A percentile compares a stretch with the other conserved stretches of the same genome.
Evolutionary conservation across 1,284 basidiomycete genomes (phyloP).

Genomic region (Trichosporon sp.): DNA sequence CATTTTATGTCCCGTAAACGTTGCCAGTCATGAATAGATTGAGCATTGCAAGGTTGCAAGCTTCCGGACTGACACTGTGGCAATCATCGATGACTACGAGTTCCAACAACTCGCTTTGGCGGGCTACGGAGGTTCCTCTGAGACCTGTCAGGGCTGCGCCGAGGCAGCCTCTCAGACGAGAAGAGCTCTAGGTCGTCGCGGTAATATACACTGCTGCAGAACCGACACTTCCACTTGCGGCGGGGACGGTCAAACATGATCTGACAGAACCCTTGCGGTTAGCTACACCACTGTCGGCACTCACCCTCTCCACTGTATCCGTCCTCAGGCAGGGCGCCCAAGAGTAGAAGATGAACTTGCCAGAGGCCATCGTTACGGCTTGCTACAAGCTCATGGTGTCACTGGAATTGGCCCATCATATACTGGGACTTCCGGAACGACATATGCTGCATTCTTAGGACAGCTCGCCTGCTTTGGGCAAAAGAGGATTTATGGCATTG

Average conservation of each 20-base stretch:
- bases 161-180: neutral
- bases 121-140: neutral
- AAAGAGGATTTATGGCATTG: neutral
- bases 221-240: conserved; percentile 2
- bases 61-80: no score
- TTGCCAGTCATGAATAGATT: conserved; percentile 23
- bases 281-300: neutral
- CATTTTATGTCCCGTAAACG: neutral
- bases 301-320: neutral
- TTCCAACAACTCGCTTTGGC: neutral
- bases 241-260: conserved; percentile 6
- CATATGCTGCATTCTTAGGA: neutral
- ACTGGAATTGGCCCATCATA: no score
- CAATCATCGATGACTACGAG: neutral
- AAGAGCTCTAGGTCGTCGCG: neutral
- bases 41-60: conserved; percentile 6
- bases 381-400: no score
- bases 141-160: neutral
- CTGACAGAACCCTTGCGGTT: neutral
- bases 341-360: conserved; percentile 6
- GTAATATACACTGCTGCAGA: neutral
- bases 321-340: neutral
- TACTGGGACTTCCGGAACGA: no score
- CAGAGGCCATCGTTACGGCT: neutral
- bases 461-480: neutral